phyloP scores from a whole-genome alignment of 208 protist species.

The Trypanosoma scelopori region DNA sequence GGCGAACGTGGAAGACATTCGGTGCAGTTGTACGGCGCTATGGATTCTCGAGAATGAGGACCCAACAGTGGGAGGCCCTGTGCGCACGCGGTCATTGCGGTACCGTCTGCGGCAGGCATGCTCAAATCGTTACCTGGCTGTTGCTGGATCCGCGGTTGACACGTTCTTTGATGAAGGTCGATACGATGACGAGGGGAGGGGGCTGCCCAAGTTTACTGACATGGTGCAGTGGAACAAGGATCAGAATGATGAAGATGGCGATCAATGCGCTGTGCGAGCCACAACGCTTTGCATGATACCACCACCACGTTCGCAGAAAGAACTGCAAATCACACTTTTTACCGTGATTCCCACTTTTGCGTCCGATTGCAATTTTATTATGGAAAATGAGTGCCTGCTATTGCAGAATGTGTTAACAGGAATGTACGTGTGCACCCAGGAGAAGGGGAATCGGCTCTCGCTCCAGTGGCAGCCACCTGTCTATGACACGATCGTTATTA shows the following conservation, averaged over 20 bases:
- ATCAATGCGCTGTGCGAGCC: slow-evolving; percentile 25
- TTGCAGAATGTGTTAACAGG: slow-evolving; percentile 61
- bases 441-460: slow-evolving; percentile 33
- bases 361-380: slow-evolving; percentile 51
- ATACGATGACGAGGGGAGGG: slow-evolving; percentile 21
- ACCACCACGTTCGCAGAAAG: slow-evolving; percentile 40
- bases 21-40: slow-evolving; percentile 38
- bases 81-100: slow-evolving; percentile 33
- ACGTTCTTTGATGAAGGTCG: slow-evolving; percentile 28
- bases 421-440: slow-evolving; percentile 62
- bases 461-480: slow-evolving; percentile 58
- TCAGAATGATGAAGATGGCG: not conserved
- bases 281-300: slow-evolving; percentile 65
- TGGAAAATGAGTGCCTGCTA: slow-evolving; percentile 66
- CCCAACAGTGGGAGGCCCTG: slow-evolving; percentile 50
- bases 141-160: slow-evolving; percentile 60
- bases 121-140: slow-evolving; percentile 66
- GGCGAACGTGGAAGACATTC: slow-evolving; percentile 24
- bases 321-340: slow-evolving; percentile 58
- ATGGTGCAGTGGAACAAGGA: not conserved
- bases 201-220: slow-evolving; percentile 12
- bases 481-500: slow-evolving; percentile 46
- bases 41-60: slow-evolving; percentile 76
- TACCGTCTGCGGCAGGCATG: slow-evolving; percentile 67
- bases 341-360: slow-evolving; percentile 59